A percentile compares a stretch with the other conserved stretches of the same genome.
Evolutionary conservation across 169 alveolate genomes (phyloP).

Genomic region (Plasmodium falciparum): DNA sequence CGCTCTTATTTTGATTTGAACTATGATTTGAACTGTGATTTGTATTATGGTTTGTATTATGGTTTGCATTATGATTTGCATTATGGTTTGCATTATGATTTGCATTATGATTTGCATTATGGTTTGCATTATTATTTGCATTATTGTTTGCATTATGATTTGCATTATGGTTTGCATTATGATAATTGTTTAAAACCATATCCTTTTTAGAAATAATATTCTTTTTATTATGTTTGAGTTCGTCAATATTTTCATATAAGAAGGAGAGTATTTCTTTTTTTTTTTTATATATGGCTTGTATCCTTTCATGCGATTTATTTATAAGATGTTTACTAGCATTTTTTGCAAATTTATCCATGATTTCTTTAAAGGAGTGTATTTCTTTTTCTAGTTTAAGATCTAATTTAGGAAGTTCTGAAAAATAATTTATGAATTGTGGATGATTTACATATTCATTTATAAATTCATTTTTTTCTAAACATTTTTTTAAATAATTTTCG

Average conservation of each 20-base stretch:
- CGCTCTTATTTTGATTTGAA: too few species aligned
- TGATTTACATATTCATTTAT: constrained; percentile 31
- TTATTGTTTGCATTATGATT: too few species aligned
- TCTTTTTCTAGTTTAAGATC: constrained; percentile 53
- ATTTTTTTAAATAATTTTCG: constrained; percentile 60
- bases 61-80: too few species aligned
- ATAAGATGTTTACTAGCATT: constrained; percentile 44
- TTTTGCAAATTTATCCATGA: constrained; percentile 62
- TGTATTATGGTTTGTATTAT: too few species aligned
- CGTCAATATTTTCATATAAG: constrained; percentile 62
- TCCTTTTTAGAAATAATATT: constrained; percentile 1
- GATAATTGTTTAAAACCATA: neutral
- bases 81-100: too few species aligned
- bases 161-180: too few species aligned
- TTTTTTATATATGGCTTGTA: constrained; percentile 30
- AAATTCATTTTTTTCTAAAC: constrained; percentile 38
- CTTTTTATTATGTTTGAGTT: constrained; percentile 17
- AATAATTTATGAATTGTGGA: constrained; percentile 26
- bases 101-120: too few species aligned
- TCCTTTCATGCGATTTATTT: constrained; percentile 68
- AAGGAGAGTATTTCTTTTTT: constrained; percentile 21
- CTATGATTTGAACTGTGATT: too few species aligned
- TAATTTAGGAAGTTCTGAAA: constrained; percentile 29
- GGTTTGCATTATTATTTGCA: too few species aligned
- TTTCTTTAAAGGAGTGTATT: constrained; percentile 21